Evolutionary conservation across 2,329 filamentous ascomycete species (phyloP), one percentile per base, ranked within the genome.

Genomic region (Knufia fluminis): DNA sequence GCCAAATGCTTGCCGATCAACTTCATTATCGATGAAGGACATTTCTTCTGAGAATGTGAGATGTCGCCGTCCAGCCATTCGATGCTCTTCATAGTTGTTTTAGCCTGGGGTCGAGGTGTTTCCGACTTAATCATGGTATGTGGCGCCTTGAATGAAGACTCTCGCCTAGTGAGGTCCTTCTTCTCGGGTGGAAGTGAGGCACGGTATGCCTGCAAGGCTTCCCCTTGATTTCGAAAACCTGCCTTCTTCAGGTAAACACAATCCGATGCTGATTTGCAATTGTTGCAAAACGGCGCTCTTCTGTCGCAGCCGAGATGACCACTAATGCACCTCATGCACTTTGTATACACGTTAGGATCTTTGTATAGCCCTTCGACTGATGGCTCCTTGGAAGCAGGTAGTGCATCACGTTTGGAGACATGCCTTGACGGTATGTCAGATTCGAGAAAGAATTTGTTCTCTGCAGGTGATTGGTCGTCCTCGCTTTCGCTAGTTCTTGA

Each of bases 401-500:
- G 12, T 22, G 16, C 39, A 38, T 38, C 6, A n/a, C 17, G 17
- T 7, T 38, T 22, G 8, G 19, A 22, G 9, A 8, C 7, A 4
- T 4, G 4, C 8, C 19, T 17, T 4, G 39, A 42, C 39, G 39
- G 19, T 20, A 42, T 20, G 22, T 42, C 39, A 24, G 39, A 42
- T 42, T 20, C 22, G 8, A 42, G 22, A 24, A 22, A 42, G 39
- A 42, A 42, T 24, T 22, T 42, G 16, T 9, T 24, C 4, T 12
- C 22, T 6, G 39, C 22, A n/a, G 19, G 17, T 4, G 19, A 14
- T 4, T 42, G 17, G 4, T 42, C 39, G 12, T 22, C 12, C 17
- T 42, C 39, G n/a, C 39, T 42, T 24, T 42, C 39, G 19, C 19
- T 42, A 20, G 39, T 38, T n/a, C 6, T 42, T 8, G 39, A n/a